A percentile compares a stretch with the other conserved stretches of the same genome.
Conservation (phyloP, 495 filamentous ascomycete genomes). For the Aspergillus asperescens region DNA sequence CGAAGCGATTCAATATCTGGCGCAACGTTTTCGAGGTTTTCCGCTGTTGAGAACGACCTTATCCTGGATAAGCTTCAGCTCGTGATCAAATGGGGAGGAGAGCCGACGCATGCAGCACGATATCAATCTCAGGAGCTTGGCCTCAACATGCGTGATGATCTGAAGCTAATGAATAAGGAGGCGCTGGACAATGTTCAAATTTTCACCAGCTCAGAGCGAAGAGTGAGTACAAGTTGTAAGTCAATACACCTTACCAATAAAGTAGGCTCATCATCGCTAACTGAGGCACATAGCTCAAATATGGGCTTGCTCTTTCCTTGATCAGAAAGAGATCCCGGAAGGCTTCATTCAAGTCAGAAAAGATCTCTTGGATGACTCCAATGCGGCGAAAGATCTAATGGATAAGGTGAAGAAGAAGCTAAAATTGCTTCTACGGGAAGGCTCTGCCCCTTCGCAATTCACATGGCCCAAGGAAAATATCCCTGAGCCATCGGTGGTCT, state of each 20-base stretch:
- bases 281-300: constrained; percentile 64
- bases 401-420: constrained; percentile 99
- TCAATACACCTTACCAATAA: constrained; percentile 3
- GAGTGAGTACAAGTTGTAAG: constrained; percentile 83
- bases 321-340: constrained; percentile 75
- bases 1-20: constrained; percentile 79
- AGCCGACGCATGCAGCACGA: constrained; percentile 93
- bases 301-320: constrained; percentile 85
- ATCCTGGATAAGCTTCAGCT: constrained; percentile 93
- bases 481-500: constrained; percentile 86
- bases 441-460: constrained; percentile 87
- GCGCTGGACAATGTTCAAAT: constrained; percentile 84
- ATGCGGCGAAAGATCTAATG: constrained; percentile 99
- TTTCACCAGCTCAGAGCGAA: constrained; percentile 89
- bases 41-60: constrained; percentile 81
- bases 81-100: constrained; percentile 98
- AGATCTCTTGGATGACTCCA: constrained; percentile 92
- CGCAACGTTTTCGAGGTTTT: constrained; percentile 81
- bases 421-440: constrained; percentile 82
- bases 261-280: constrained; percentile 16
- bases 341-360: constrained; percentile 86
- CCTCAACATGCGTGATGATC: constrained; percentile 90
- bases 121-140: constrained; percentile 94
- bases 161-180: constrained; percentile 88
- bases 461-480: constrained; percentile 92